Evolutionary conservation across 1,284 basidiomycete species (phyloP).

Genomic region (Tilletiaria anomala): DNA sequence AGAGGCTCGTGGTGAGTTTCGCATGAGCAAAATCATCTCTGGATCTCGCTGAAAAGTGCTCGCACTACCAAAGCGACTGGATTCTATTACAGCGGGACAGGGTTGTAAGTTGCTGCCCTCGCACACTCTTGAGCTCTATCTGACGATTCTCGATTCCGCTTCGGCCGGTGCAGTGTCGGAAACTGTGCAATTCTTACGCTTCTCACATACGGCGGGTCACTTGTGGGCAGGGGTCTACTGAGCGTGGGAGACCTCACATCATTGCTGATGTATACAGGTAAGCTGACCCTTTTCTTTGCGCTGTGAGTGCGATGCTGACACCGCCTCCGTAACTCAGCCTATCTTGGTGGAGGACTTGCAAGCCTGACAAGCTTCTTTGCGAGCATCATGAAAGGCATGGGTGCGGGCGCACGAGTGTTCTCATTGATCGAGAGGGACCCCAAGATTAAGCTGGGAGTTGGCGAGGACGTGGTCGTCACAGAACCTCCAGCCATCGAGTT

Average conservation of each 20-base stretch:
- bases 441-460: conserved; percentile 13
- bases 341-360: conserved; percentile 53
- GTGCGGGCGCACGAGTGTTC: conserved; percentile 82
- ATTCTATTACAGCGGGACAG: conserved; percentile 73
- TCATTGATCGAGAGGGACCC: conserved; percentile 61
- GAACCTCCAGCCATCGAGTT: conserved; percentile 32
- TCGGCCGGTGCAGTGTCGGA: too few relatives aligned
- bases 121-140: too few relatives aligned
- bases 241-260: conserved; percentile 43
- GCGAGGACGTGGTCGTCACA: conserved; percentile 3
- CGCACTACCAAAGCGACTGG: conserved; percentile 71
- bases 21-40: too few relatives aligned
- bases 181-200: conserved; percentile 80
- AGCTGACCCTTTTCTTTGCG: too few relatives aligned
- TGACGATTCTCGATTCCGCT: too few relatives aligned
- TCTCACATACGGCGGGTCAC: conserved; percentile 78
- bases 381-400: conserved; percentile 55
- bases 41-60: too few relatives aligned
- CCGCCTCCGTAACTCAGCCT: conserved; percentile 80
- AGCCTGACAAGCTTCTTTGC: conserved; percentile 42
- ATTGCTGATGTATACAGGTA: background rate
- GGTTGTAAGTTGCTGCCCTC: too few relatives aligned
- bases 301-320: too few relatives aligned
- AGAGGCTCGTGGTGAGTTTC: too few relatives aligned
- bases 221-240: conserved; percentile 73